Evolutionary conservation across 495 filamentous ascomycete genomes (phyloP), one percentile per base, ranked within the genome.

Genomic region (Penicillium samsonianum): DNA sequence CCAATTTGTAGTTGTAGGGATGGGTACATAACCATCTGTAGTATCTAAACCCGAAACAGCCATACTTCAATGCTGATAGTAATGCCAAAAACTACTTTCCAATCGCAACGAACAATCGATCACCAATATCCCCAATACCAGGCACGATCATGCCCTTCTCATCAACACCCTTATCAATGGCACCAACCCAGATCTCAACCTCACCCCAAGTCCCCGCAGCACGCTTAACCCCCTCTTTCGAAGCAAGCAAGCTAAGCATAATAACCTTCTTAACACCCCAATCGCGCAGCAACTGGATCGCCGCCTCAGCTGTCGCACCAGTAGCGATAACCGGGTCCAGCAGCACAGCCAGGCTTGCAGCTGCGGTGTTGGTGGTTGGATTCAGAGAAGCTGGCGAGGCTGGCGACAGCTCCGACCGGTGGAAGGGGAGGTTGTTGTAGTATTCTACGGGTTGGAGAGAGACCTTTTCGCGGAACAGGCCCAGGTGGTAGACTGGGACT

Each of bases 261-360:
- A 96, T 74, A 19, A 98, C 86, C 63, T 82, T 84, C 74, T 86
- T 78, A 14, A 90, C 89, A 11, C 93, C 93, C 93, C 93, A 98
- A 65, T 98, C 91, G 53, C 80, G 81, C 56, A 98, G 76, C 2
- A 92, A 88, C 65, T 93, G 87, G 63, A 98, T 96, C 5, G 93
- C 93, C 0, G 93, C 92, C 20, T 84, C 88, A 43, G 89, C 87
- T 0, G 93, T 98, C 0, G 90, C 91, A 7, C 93, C 93, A 0
- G 93, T 98, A 3, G 93, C 93, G 67, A 98, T 94, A 57, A 98
- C 84, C 2, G 93, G 93, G 71, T 98, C 93, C 1, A 96, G 79
- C 17, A 98, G 79, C 63, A 98, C 84, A 22, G 91, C 91, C 9
- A 96, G 77, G 25, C 83, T 80, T 1, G 77, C 76, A 12, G 76